Conservation (phyloP, 208 protist genomes). For the Jaenimonas drosophilae region DNA sequence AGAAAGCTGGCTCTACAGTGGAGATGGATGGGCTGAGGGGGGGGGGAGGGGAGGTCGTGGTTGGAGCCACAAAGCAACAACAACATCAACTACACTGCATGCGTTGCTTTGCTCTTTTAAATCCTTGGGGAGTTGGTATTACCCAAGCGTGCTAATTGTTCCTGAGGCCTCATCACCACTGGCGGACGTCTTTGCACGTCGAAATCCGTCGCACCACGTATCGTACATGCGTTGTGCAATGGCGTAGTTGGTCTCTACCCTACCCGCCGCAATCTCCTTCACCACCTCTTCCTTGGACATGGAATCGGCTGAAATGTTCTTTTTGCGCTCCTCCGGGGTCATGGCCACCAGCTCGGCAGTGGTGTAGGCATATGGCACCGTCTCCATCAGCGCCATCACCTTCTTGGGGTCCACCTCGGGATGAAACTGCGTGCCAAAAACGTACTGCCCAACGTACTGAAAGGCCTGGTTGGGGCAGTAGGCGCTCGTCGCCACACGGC, state of each 20-base stretch:
- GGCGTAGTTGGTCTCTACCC: conserved; percentile 10
- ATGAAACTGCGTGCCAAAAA: conserved; percentile 22
- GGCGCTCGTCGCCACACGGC: conserved; percentile 8
- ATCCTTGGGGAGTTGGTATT: too few relatives aligned
- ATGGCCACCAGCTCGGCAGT: conserved; percentile 8
- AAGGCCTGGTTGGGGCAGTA: conserved; percentile 21
- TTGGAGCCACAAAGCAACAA: background rate
- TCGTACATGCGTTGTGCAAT: conserved; percentile 19
- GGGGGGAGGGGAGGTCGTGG: too few relatives aligned
- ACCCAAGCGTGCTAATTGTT: too few relatives aligned
- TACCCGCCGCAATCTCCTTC: conserved; percentile 3
- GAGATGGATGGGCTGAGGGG: too few relatives aligned
- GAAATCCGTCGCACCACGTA: conserved; percentile 16
- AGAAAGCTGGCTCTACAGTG: too few relatives aligned
- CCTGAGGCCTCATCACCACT: too few relatives aligned
- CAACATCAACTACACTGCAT: background rate
- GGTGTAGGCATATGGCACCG: conserved; percentile 5
- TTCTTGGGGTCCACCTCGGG: conserved; percentile 18
- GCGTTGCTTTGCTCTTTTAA: background rate
- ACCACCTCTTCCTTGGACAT: conserved; percentile 11
- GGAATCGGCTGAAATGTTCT: conserved; percentile 1
- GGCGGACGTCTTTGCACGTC: background rate
- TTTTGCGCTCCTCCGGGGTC: conserved; percentile 3
- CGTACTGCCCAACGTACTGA: conserved; percentile 18
- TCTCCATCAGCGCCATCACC: conserved; percentile 2